Conservation (phyloP, 495 filamentous ascomycete species). For the Aspergillus panamensis region DNA sequence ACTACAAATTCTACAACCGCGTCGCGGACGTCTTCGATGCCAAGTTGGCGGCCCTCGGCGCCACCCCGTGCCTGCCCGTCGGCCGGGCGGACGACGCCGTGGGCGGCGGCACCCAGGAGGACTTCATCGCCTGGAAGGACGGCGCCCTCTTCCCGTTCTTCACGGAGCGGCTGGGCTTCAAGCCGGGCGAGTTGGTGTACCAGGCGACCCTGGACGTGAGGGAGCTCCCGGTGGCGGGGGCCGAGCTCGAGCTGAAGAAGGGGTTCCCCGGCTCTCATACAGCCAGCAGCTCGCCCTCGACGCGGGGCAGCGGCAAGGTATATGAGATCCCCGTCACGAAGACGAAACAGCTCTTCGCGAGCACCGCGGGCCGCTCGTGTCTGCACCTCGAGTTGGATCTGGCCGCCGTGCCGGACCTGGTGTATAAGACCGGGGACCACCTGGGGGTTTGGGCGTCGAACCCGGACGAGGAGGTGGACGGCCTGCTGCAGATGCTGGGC, state of each 20-base stretch:
- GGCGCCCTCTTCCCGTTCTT: slow-evolving; percentile 35
- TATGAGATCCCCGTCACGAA: slow-evolving; percentile 32
- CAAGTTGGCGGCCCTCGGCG: slow-evolving; percentile 35
- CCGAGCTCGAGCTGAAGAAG: background rate
- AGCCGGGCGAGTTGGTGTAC: slow-evolving; percentile 39
- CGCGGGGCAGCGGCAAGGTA: slow-evolving; percentile 14
- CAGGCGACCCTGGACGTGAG: slow-evolving; percentile 39
- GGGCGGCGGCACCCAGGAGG: slow-evolving; percentile 46
- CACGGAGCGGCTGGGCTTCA: slow-evolving; percentile 31
- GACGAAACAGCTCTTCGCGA: slow-evolving; percentile 38
- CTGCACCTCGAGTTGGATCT: slow-evolving; percentile 52
- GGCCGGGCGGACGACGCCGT: slow-evolving; percentile 46
- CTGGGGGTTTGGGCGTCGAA: slow-evolving; percentile 71
- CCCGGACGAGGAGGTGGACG: slow-evolving; percentile 48
- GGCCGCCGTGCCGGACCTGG: slow-evolving; percentile 44
- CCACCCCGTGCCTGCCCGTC: slow-evolving; percentile 35
- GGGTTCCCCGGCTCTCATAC: background rate
- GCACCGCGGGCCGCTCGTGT: slow-evolving; percentile 37
- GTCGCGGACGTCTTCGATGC: slow-evolving; percentile 42
- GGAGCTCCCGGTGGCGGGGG: background rate
- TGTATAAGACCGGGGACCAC: slow-evolving; percentile 72
- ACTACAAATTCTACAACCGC: slow-evolving; percentile 52
- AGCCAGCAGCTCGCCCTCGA: background rate
- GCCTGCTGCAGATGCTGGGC: slow-evolving; percentile 37
- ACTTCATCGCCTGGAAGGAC: slow-evolving; percentile 52